Conservation (phyloP, 208 protist genomes). For the Crithidia brevicula region DNA sequence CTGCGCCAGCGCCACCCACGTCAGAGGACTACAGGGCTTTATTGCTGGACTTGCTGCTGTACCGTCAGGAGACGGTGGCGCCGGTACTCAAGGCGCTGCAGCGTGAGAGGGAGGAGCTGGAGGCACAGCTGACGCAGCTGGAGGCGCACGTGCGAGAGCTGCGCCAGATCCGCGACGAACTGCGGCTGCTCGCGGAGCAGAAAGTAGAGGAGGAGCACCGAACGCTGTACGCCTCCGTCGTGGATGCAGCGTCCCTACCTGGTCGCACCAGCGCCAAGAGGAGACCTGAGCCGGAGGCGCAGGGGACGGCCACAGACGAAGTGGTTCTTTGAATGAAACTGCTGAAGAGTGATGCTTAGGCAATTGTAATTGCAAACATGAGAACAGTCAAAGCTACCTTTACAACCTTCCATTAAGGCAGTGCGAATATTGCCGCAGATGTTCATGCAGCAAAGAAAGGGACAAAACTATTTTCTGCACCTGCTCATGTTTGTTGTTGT, state of each 20-base stretch:
- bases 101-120: constrained; percentile 57
- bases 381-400: too few species aligned
- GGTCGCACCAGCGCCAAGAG: background rate
- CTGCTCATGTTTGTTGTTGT: too few species aligned
- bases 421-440: too few species aligned
- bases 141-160: constrained; percentile 65
- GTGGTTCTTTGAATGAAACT: too few species aligned
- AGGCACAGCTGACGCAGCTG: constrained; percentile 46
- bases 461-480: too few species aligned
- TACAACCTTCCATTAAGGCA: too few species aligned
- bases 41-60: constrained; percentile 74
- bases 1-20: background rate
- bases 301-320: too few species aligned
- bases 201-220: constrained; percentile 16
- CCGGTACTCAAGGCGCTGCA: constrained; percentile 62
- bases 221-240: constrained; percentile 23
- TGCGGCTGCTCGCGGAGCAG: constrained; percentile 50
- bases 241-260: background rate
- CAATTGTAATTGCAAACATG: too few species aligned
- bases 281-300: too few species aligned
- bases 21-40: constrained; percentile 74
- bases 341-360: too few species aligned
- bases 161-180: constrained; percentile 68
- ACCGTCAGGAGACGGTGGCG: constrained; percentile 67
- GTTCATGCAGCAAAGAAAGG: too few species aligned